A percentile compares a stretch with the other conserved stretches of the same genome.
Conservation (phyloP, 2,329 filamentous ascomycete genomes). For the Pseudogymnoascus sp. region DNA sequence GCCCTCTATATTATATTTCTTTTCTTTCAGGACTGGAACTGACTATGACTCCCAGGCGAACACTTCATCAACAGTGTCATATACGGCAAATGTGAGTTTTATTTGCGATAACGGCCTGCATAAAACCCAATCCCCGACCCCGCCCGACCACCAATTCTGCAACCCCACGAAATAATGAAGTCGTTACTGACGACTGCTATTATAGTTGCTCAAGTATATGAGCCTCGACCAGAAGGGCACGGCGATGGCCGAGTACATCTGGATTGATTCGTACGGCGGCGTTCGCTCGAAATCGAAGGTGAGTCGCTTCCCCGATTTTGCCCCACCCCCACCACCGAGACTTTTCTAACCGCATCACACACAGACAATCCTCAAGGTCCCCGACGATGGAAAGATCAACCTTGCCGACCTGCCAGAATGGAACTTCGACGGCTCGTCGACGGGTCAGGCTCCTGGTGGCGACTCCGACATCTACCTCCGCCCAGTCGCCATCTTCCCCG, state of each 20-base stretch:
- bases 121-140: neutral
- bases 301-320: slow-evolving; percentile 25
- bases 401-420: slow-evolving; percentile 65
- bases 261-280: slow-evolving; percentile 78
- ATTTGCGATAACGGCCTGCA: slow-evolving; percentile 9
- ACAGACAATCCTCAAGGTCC: slow-evolving; percentile 55
- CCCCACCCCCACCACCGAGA: slow-evolving; percentile 3
- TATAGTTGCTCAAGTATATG: slow-evolving; percentile 85
- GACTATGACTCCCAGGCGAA: slow-evolving; percentile 15
- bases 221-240: slow-evolving; percentile 79
- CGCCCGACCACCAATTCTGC: neutral
- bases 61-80: slow-evolving; percentile 26
- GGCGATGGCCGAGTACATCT: slow-evolving; percentile 93
- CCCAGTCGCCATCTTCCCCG: slow-evolving; percentile 79
- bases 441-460: slow-evolving; percentile 82
- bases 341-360: neutral
- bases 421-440: slow-evolving; percentile 87
- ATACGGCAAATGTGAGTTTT: slow-evolving; percentile 33
- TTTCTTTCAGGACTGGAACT: slow-evolving; percentile 16
- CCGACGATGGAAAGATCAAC: slow-evolving; percentile 31
- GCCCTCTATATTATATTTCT: neutral
- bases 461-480: slow-evolving; percentile 98
- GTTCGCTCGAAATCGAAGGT: slow-evolving; percentile 95
- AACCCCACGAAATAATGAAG: neutral
- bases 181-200: slow-evolving; percentile 1